Evolutionary conservation across 2,329 filamentous ascomycete genomes (phyloP).

Genomic region (Fusarium fujikuroi): DNA sequence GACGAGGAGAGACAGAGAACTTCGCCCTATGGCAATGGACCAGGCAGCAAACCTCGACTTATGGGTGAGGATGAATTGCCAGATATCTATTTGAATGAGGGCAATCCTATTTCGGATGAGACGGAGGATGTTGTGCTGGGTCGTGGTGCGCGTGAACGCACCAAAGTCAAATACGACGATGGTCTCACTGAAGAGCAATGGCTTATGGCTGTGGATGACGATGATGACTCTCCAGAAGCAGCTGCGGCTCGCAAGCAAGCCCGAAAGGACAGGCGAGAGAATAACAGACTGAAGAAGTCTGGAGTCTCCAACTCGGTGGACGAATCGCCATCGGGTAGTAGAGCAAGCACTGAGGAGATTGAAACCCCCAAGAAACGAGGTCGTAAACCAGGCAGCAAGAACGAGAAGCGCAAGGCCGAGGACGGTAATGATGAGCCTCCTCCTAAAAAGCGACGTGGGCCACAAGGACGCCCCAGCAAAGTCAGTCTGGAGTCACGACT

Average conservation of each 20-base stretch:
- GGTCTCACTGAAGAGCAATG: constrained; percentile 98
- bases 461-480: constrained; percentile 75
- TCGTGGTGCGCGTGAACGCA: constrained; percentile 93
- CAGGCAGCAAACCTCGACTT: constrained; percentile 77
- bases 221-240: constrained; percentile 93
- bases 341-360: constrained; percentile 83
- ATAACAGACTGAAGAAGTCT: constrained; percentile 75
- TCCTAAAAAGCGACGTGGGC: constrained; percentile 80
- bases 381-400: constrained; percentile 78
- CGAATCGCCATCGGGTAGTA: constrained; percentile 82
- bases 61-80: constrained; percentile 90
- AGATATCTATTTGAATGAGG: constrained; percentile 92
- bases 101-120: constrained; percentile 82
- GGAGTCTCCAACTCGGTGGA: constrained; percentile 54
- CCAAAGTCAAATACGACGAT: constrained; percentile 94
- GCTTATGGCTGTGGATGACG: constrained; percentile 97
- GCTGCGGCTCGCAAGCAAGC: constrained; percentile 91
- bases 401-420: constrained; percentile 89
- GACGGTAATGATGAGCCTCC: constrained; percentile 81
- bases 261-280: constrained; percentile 80
- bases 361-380: constrained; percentile 84
- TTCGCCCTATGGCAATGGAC: constrained; percentile 75
- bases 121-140: constrained; percentile 79
- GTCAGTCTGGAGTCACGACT: constrained; percentile 61
- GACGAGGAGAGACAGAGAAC: constrained; percentile 78